Percentiles rank a stretch among this genome's conserved stretches.
phyloP scores from a whole-genome alignment of 495 filamentous ascomycete species.

The Pyronema omphalodes region DNA sequence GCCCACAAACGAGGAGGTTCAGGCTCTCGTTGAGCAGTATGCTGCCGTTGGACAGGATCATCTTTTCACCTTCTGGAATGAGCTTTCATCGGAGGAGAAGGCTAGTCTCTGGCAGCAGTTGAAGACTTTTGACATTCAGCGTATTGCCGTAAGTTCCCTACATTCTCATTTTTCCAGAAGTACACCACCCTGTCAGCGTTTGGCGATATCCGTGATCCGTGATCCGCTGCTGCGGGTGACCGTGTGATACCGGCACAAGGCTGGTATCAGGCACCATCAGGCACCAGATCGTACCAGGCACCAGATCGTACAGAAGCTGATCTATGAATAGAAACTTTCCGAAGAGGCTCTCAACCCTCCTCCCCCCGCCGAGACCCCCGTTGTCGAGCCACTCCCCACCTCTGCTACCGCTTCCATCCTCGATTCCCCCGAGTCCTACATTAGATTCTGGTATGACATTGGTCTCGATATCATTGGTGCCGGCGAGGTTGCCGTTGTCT shows the following conservation, averaged over 20 bases:
- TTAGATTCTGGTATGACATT: slow-evolving; percentile 67
- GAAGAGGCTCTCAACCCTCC: slow-evolving; percentile 66
- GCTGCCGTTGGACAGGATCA: slow-evolving; percentile 65
- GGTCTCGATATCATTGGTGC: slow-evolving; percentile 70
- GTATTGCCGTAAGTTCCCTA: slow-evolving; percentile 16
- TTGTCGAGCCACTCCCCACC: slow-evolving; percentile 80
- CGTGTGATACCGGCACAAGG: too few species aligned
- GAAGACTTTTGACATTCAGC: slow-evolving; percentile 51
- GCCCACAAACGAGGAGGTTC: slow-evolving; percentile 53
- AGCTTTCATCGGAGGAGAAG: slow-evolving; percentile 53
- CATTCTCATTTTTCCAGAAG: background rate
- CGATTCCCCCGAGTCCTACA: slow-evolving; percentile 63
- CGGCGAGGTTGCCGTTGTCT: slow-evolving; percentile 83
- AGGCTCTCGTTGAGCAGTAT: slow-evolving; percentile 62
- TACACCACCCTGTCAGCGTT: background rate
- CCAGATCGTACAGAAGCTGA: too few species aligned
- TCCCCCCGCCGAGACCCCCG: slow-evolving; percentile 25
- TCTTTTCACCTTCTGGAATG: slow-evolving; percentile 79
- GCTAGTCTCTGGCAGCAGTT: slow-evolving; percentile 66
- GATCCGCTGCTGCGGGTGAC: too few species aligned
- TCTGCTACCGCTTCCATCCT: slow-evolving; percentile 75
- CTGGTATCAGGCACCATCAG: too few species aligned
- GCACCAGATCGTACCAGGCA: too few species aligned
- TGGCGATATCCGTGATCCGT: background rate
- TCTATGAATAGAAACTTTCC: slow-evolving; percentile 63